Evolutionary conservation across 2,329 filamentous ascomycete species (phyloP).

Genomic region (Beauveria asiatica): DNA sequence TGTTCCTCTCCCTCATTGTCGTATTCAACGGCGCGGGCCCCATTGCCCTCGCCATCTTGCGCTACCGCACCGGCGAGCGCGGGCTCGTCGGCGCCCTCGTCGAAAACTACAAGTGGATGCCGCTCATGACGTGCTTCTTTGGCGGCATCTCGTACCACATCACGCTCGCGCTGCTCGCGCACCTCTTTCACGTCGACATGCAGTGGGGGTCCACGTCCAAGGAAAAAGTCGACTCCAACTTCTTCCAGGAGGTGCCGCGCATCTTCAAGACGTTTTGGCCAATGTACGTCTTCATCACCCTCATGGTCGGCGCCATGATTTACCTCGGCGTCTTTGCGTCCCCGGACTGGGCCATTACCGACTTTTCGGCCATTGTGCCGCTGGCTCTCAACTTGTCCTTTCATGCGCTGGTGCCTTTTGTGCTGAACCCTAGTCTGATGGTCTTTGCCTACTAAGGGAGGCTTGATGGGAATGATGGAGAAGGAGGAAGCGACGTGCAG

Average conservation of each 20-base stretch:
- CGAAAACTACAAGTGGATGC: slow-evolving; percentile 53
- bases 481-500: neutral
- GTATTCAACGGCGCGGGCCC: slow-evolving; percentile 58
- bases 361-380: slow-evolving; percentile 53
- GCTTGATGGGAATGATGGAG: neutral
- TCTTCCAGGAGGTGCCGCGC: slow-evolving; percentile 46
- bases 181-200: slow-evolving; percentile 36
- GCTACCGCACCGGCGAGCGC: slow-evolving; percentile 51
- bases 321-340: slow-evolving; percentile 37
- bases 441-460: slow-evolving; percentile 10
- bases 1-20: slow-evolving; percentile 54
- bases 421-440: slow-evolving; percentile 55
- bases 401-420: slow-evolving; percentile 51
- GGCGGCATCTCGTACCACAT: slow-evolving; percentile 36
- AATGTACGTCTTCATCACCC: slow-evolving; percentile 35
- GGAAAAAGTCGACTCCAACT: slow-evolving; percentile 47
- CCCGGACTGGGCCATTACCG: slow-evolving; percentile 48
- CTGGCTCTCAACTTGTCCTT: slow-evolving; percentile 40
- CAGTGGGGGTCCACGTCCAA: slow-evolving; percentile 50
- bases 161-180: slow-evolving; percentile 31
- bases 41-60: slow-evolving; percentile 50
- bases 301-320: slow-evolving; percentile 41
- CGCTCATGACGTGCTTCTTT: slow-evolving; percentile 40
- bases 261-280: slow-evolving; percentile 48
- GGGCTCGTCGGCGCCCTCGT: slow-evolving; percentile 32